A percentile compares a stretch with the other conserved stretches of the same genome.
These are phyloP conservation scores for Schwanniomyces vanrijiae DNA, from an alignment of 805 yeast genomes.

Conservation along the genomic window DNA sequence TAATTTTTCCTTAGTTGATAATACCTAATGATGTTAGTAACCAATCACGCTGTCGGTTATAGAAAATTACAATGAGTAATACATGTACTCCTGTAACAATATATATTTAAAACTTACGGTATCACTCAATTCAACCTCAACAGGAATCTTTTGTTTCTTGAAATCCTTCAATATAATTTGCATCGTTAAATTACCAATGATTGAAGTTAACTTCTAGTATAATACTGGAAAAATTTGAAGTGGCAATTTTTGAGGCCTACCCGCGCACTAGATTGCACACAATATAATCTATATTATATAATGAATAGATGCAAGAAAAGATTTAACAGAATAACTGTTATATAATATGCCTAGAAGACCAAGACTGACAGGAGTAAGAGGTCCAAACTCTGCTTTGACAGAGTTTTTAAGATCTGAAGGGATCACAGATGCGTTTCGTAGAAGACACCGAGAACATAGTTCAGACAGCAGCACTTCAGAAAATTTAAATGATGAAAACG, in stretches of 20 bases:
- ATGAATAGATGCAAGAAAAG: neutral
- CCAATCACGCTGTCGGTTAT: neutral
- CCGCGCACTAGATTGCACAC: neutral
- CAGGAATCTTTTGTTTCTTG: slow-evolving; percentile 82
- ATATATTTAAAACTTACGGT: slow-evolving; percentile 48
- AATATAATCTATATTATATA: neutral
- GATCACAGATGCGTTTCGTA: slow-evolving; percentile 76
- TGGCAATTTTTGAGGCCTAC: slow-evolving; percentile 1
- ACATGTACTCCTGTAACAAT: neutral
- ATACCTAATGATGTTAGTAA: slow-evolving; percentile 36
- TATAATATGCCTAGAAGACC: slow-evolving; percentile 8
- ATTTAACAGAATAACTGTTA: neutral
- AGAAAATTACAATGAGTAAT: neutral
- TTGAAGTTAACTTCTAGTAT: slow-evolving; percentile 17
- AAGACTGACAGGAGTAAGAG: slow-evolving; percentile 33
- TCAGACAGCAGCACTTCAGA: neutral
- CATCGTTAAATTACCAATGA: slow-evolving; percentile 45
- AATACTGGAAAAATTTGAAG: slow-evolving; percentile 13
- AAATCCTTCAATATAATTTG: slow-evolving; percentile 84
- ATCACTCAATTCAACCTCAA: slow-evolving; percentile 71
- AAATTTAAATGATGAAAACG: slow-evolving; percentile 4
- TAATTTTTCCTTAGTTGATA: slow-evolving; percentile 69
- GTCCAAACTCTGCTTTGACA: slow-evolving; percentile 86
- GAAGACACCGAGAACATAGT: slow-evolving; percentile 12
- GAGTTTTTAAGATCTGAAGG: slow-evolving; percentile 88